Evolutionary conservation across 2,329 filamentous ascomycete genomes (phyloP).

Genomic region (Aspergillus terreus): DNA sequence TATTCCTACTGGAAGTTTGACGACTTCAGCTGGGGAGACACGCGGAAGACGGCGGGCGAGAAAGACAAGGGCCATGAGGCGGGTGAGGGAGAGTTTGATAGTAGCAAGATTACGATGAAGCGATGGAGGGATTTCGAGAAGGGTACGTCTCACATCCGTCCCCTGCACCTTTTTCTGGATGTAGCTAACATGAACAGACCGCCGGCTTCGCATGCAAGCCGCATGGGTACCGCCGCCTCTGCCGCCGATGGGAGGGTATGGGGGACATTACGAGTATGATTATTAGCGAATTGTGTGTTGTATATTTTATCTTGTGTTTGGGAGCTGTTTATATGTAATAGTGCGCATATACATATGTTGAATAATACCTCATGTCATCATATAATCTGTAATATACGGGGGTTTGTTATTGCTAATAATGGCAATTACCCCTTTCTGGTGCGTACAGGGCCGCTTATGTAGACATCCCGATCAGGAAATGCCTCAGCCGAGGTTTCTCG

Average conservation of each 20-base stretch:
- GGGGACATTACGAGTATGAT: slow-evolving; percentile 35
- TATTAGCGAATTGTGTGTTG: slow-evolving; percentile 22
- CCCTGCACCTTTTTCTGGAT: too few relatives aligned
- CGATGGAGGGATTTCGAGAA: slow-evolving; percentile 95
- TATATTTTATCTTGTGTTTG: neutral
- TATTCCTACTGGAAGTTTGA: slow-evolving; percentile 99
- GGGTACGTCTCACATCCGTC: slow-evolving; percentile 43
- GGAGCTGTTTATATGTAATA: neutral
- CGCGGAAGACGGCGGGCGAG: slow-evolving; percentile 88
- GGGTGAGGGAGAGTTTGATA: slow-evolving; percentile 94
- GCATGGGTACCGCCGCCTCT: slow-evolving; percentile 24
- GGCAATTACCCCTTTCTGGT: too few relatives aligned
- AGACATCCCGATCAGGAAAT: too few relatives aligned
- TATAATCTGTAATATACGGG: too few relatives aligned
- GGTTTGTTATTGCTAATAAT: too few relatives aligned
- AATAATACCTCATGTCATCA: too few relatives aligned
- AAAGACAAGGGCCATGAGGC: slow-evolving; percentile 79
- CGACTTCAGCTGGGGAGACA: slow-evolving; percentile 99
- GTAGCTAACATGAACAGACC: slow-evolving; percentile 26
- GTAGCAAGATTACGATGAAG: slow-evolving; percentile 99
- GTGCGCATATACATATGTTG: too few relatives aligned
- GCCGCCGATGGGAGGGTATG: slow-evolving; percentile 22
- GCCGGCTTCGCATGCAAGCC: slow-evolving; percentile 29
- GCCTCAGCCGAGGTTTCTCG: too few relatives aligned
- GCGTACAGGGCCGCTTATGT: too few relatives aligned